Evolutionary conservation across 805 yeast genomes (phyloP), one percentile per base, ranked within the genome.

Genomic region (Candida vaughaniae): DNA sequence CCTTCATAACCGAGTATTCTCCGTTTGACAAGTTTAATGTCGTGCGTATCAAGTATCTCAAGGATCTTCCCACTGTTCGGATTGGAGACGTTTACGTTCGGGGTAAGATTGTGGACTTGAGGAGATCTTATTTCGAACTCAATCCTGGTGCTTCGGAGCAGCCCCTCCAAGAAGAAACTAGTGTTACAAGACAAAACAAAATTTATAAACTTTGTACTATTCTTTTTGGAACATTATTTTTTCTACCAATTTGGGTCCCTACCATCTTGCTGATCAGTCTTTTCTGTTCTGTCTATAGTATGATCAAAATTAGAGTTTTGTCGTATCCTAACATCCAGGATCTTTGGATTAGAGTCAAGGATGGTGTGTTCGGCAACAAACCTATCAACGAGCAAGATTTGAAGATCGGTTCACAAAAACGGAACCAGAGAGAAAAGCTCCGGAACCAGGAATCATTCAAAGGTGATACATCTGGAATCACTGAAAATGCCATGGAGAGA

Each of bases 1-100:
- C 95, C 0, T 89, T 70, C 57, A 82, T 91, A 40, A 71, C 91
- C 3, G 71, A 80, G 20, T 74, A 71, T 42, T 78, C 85, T 38
- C 95, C 96, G 1, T 89, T 88, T 55, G 80, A 79, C 23, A 62
- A 66, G 32, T 39, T 42, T 19, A 72, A 71, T 32, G 52, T 54
- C 14, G 55, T 75, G 34, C 71, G 68, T 28, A 64, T 79, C 38
- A 64, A 66, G 22, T 80, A 67, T 49, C 62, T 80, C 23, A 62
- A 67, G 5, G 69, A 66, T 35, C 51, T 72, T 27, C 77, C 80
- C 0, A 52, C 55, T 1, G 61, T 69, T 5, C 54, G 51, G 15
- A 61, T 75, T 11, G 69, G 66, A 15, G 64, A 60, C 5, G 49
- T 55, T 3, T 43, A 48, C 2, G 70, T 72, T 1, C 53, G 58